These are phyloP conservation scores for Solanum acaule DNA, from an alignment of 257 asterid species.

Conservation along the genomic window DNA sequence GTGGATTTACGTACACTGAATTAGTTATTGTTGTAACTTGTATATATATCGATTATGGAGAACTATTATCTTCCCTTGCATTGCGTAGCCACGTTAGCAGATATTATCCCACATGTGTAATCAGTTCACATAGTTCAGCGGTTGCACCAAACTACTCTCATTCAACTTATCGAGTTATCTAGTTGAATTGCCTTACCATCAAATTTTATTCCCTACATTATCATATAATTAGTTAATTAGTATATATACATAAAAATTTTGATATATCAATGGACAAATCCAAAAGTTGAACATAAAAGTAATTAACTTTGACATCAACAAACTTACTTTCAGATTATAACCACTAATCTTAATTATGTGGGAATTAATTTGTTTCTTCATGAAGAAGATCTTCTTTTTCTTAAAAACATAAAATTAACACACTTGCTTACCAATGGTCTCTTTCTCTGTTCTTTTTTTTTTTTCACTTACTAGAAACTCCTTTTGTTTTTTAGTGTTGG, in stretches of 20 bases:
- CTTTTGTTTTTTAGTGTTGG: background rate
- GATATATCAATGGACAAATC: slow-evolving; percentile 13
- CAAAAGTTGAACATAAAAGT: slow-evolving; percentile 11
- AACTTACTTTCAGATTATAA: slow-evolving; percentile 17
- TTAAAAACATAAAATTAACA: slow-evolving; percentile 7
- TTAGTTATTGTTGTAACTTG: background rate
- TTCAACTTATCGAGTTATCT: background rate
- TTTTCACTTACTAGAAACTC: background rate
- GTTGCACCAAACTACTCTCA: background rate
- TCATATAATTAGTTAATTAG: background rate
- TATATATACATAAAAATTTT: background rate
- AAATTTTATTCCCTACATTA: background rate
- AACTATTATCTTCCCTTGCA: background rate
- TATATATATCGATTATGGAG: background rate
- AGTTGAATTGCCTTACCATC: background rate
- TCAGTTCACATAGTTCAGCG: no score
- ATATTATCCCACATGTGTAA: background rate
- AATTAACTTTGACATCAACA: slow-evolving; percentile 17
- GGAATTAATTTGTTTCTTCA: slow-evolving; percentile 8
- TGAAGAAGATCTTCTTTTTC: slow-evolving; percentile 11
- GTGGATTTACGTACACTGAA: no score
- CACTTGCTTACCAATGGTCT: background rate
- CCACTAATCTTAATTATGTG: background rate
- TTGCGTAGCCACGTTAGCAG: background rate
- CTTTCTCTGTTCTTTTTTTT: background rate